Evolutionary conservation across 208 protist genomes (phyloP).

Genomic region (Lotmaria passim): DNA sequence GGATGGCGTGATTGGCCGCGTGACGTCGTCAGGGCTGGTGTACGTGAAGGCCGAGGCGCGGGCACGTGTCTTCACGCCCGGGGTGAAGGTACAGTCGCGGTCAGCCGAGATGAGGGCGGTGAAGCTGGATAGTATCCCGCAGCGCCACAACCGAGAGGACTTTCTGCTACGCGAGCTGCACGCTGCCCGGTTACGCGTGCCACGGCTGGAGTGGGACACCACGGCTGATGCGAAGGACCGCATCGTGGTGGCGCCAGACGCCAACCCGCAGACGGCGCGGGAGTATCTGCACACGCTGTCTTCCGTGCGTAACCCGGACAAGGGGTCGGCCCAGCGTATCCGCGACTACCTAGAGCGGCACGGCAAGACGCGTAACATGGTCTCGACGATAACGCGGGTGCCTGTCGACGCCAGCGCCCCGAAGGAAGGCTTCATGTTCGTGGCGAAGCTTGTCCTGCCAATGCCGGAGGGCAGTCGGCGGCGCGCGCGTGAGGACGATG

Average conservation of each 20-base stretch:
- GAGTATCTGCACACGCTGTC: constrained; percentile 86
- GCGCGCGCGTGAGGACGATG: background rate
- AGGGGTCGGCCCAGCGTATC: constrained; percentile 48
- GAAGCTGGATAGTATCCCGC: background rate
- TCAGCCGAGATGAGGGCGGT: too few relatives aligned
- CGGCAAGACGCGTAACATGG: constrained; percentile 60
- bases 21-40: constrained; percentile 6
- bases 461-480: constrained; percentile 21
- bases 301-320: constrained; percentile 70
- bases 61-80: constrained; percentile 16
- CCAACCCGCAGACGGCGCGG: constrained; percentile 22
- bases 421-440: constrained; percentile 27
- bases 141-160: constrained; percentile 17
- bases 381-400: constrained; percentile 15
- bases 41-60: background rate
- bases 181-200: constrained; percentile 33
- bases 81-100: background rate
- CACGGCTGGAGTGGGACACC: constrained; percentile 65
- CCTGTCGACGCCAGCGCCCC: constrained; percentile 3
- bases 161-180: constrained; percentile 24
- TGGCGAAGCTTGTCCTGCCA: constrained; percentile 42
- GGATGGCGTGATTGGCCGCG: constrained; percentile 32
- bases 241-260: constrained; percentile 70
- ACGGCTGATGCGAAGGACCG: constrained; percentile 61
- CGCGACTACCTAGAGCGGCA: constrained; percentile 90